These are phyloP conservation scores for Pseudonitzschia multistriata DNA, from an alignment of 108 stramenopile species.

Conservation along the genomic window DNA sequence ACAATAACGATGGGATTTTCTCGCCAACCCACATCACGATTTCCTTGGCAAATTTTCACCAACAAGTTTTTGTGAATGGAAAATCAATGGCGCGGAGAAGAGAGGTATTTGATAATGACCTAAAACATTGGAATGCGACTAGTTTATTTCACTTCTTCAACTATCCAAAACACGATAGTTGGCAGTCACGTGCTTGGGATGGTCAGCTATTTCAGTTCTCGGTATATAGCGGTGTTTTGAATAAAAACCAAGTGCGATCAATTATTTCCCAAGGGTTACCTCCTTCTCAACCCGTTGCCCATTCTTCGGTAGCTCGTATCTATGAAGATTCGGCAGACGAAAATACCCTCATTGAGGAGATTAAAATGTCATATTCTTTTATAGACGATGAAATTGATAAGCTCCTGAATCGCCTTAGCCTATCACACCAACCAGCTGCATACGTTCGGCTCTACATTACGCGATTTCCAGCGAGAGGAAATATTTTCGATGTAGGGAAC, in stretches of 20 bases:
- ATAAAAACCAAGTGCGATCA: background rate
- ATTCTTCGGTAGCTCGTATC: constrained; percentile 1
- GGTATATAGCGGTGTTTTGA: constrained; percentile 3
- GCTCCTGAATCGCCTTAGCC: background rate
- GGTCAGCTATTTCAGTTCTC: constrained; percentile 28
- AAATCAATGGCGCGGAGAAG: background rate
- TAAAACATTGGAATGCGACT: constrained; percentile 28
- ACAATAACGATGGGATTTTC: background rate
- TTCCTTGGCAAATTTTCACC: constrained; percentile 19
- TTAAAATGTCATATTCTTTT: constrained; percentile 20
- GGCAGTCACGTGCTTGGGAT: constrained; percentile 12
- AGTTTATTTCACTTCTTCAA: constrained; percentile 22
- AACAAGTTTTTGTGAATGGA: constrained; percentile 39
- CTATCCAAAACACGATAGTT: background rate
- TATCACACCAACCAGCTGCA: constrained; percentile 6
- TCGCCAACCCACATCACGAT: constrained; percentile 26
- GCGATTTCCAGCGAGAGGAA: constrained; percentile 20
- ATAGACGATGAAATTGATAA: constrained; percentile 18
- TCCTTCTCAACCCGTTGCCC: constrained; percentile 10
- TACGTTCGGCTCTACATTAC: constrained; percentile 25
- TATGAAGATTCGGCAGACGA: constrained; percentile 38
- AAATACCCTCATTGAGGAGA: background rate
- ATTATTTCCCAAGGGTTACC: constrained; percentile 23
- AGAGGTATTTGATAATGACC: constrained; percentile 26
- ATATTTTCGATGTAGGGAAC: constrained; percentile 7